Base-by-base conservation (phyloP, 768 basidiomycete genomes). In the Boletus rubroflammeus region DNA sequence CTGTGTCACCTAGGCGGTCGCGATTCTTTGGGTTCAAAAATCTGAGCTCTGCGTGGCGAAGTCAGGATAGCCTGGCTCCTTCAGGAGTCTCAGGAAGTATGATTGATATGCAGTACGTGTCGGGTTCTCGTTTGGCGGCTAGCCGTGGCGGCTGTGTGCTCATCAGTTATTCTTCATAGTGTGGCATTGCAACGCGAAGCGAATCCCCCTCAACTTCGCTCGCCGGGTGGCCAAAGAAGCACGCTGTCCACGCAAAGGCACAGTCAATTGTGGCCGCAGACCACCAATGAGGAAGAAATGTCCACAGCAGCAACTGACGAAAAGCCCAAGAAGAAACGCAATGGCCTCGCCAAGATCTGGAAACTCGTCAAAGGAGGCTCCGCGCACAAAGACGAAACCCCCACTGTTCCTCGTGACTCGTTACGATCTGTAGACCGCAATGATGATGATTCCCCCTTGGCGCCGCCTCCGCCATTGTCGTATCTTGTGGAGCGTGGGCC, bases 381-480 rank as follows among this genome's bases (percentile, higher is more conserved):
- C 28, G 68, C 74, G 17, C 81, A 81, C 58, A 72, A 75, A 36
- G 72, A 77, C 8, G 61, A 59, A 21, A 55, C 63, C 25, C 51
- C 59, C 13, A 28, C 53, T 7, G 67, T 61, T 38, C 64, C 70
- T 36, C 68, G 68, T 26, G 69, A 71, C 10, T 65, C 72, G 15
- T 61, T 73, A 6, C 76, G 80, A 77, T 56, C 76, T 69, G 38
- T 68, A 15, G 55, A 70, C 40, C 65, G 67, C 65, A 28, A 68
- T 40, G 86, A 90, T 3, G 90, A 93, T 62, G 83, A 89, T 60
- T 69, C 78, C 9, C 93, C 91, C 4, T 75, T 97, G 38, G 85
- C 89, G 3, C 96, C 95, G 1, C 96, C 96, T 3, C 96, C 96
- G 5, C 88, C 93, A 5, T 66, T 98, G 49, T 92, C 92, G 0